Percentiles rank a stretch among this genome's conserved stretches.
phyloP scores from a whole-genome alignment of 2,329 filamentous ascomycete species.

The Colletotrichum tabaci region DNA sequence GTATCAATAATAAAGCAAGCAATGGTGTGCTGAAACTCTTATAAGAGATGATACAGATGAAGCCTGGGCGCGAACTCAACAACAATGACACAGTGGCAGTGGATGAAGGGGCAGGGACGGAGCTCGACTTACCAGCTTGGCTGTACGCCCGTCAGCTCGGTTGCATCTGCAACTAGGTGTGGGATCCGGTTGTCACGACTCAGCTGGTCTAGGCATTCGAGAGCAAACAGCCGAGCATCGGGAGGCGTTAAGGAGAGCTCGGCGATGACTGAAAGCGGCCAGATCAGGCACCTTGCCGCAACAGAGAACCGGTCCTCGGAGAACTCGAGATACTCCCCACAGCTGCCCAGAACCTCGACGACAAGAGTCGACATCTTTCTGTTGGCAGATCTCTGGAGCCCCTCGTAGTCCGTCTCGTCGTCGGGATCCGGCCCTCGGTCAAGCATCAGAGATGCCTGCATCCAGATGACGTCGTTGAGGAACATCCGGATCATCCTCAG shows the following conservation, averaged over 20 bases:
- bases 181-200: conserved; percentile 45
- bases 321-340: conserved; percentile 42
- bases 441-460: conserved; percentile 15
- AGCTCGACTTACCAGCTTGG: conserved; percentile 43
- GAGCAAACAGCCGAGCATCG: conserved; percentile 37
- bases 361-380: conserved; percentile 43
- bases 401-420: conserved; percentile 20
- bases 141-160: background rate
- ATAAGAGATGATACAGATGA: conserved; percentile 30
- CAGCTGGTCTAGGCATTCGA: conserved; percentile 43
- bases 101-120: background rate
- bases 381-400: conserved; percentile 26
- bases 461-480: conserved; percentile 43
- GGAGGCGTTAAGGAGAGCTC: conserved; percentile 29
- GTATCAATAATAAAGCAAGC: background rate
- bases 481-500: conserved; percentile 47
- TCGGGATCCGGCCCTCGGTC: conserved; percentile 22
- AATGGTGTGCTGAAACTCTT: background rate
- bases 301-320: conserved; percentile 42
- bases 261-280: conserved; percentile 46
- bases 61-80: conserved; percentile 30
- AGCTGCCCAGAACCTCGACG: conserved; percentile 45
- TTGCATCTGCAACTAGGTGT: conserved; percentile 36
- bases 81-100: background rate
- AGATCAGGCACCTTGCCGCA: conserved; percentile 45